Conservation (phyloP, 1,284 basidiomycete species). For the Naganishia sp. region DNA sequence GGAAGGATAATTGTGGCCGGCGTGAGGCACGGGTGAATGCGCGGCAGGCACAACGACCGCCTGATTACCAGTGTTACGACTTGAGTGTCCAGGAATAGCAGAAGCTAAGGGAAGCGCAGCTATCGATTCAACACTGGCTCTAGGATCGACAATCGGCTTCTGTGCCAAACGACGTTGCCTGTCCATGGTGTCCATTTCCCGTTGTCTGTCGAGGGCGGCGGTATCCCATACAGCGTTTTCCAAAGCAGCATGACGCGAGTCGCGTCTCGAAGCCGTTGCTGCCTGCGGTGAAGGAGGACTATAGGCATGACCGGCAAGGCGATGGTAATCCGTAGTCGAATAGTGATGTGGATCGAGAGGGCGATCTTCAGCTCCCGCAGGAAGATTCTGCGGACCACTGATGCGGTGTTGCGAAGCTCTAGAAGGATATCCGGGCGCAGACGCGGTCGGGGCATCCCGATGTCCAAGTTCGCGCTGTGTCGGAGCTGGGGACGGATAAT, state of each 20-base stretch:
- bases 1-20: conserved; percentile 1
- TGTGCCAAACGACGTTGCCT: background rate
- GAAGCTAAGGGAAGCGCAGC: background rate
- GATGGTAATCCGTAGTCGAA: conserved; percentile 21
- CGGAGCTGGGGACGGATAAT: conserved; percentile 19
- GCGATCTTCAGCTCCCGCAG: conserved; percentile 17
- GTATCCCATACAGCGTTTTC: conserved; percentile 1
- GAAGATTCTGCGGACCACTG: conserved; percentile 13
- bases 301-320: conserved; percentile 11
- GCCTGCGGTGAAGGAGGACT: conserved; percentile 8
- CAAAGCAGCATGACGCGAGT: background rate
- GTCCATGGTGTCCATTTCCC: background rate
- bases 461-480: conserved; percentile 13
- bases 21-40: background rate
- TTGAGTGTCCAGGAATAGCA: background rate
- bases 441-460: background rate
- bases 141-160: background rate
- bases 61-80: background rate
- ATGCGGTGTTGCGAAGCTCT: background rate
- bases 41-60: background rate
- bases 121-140: background rate
- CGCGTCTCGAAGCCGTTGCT: background rate
- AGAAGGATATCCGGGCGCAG: background rate
- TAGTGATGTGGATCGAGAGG: conserved; percentile 19
- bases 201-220: background rate